Evolutionary conservation across 192 early-diverging fungal species (phyloP).

Genomic region (Lobosporangium transversale): DNA sequence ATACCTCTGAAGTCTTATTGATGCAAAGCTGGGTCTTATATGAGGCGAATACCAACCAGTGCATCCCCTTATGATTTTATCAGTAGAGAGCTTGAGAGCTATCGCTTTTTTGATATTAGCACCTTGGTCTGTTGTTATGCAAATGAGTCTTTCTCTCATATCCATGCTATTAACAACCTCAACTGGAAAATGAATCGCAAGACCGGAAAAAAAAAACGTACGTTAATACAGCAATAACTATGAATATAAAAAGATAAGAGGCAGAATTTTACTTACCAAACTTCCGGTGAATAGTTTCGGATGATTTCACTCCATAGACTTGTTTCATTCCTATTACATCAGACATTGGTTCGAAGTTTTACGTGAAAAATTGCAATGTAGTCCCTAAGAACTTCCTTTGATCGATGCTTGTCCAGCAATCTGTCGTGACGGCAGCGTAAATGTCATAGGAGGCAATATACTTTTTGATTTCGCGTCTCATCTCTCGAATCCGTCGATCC

Average conservation of each 20-base stretch:
- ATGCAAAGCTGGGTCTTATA: slow-evolving; percentile 27
- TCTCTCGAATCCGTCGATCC: too few relatives aligned
- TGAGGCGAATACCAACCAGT: slow-evolving; percentile 10
- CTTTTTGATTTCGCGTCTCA: too few relatives aligned
- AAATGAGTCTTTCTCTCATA: slow-evolving; percentile 13
- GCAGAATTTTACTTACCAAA: neutral
- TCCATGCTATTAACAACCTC: neutral
- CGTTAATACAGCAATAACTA: neutral
- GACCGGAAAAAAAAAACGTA: neutral
- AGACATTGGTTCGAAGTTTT: neutral
- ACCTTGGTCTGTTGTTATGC: slow-evolving; percentile 34
- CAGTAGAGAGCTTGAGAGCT: too few relatives aligned
- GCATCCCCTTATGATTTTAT: neutral
- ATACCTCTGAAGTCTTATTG: slow-evolving; percentile 13
- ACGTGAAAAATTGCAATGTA: slow-evolving; percentile 9
- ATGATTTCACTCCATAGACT: neutral
- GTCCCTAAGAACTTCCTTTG: slow-evolving; percentile 15
- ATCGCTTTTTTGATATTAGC: slow-evolving; percentile 9
- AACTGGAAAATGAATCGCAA: neutral
- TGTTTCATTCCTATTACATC: slow-evolving; percentile 10
- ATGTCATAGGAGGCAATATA: neutral
- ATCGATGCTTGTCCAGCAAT: slow-evolving; percentile 13
- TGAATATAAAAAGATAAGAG: too few relatives aligned
- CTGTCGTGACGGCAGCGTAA: slow-evolving; percentile 6
- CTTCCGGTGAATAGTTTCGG: neutral